Conservation (phyloP, 352 stramenopile genomes). For the Phytophthora palmivora region DNA sequence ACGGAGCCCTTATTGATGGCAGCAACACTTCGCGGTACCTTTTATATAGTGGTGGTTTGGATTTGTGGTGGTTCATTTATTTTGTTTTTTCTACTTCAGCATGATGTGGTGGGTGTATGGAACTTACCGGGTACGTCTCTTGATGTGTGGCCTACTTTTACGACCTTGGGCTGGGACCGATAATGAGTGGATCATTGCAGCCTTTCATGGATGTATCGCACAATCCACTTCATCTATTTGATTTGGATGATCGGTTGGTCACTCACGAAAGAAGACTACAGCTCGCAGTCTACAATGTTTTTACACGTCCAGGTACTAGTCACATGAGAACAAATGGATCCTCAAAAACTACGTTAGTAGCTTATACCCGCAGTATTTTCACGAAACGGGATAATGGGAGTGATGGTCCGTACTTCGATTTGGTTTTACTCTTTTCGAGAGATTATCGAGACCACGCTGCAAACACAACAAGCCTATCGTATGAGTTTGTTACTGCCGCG, state of each 20-base stretch:
- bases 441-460: background rate
- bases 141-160: slow-evolving; percentile 2
- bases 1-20: background rate
- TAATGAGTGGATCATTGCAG: background rate
- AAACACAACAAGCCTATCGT: background rate
- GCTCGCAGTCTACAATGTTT: background rate
- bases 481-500: slow-evolving; percentile 6
- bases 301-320: background rate
- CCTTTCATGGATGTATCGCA: background rate
- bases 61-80: background rate
- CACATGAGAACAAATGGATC: background rate
- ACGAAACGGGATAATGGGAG: background rate
- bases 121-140: slow-evolving; percentile 1
- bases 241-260: slow-evolving; percentile 4
- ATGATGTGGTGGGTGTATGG: slow-evolving; percentile 2
- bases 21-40: background rate
- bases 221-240: background rate
- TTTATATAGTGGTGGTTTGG: background rate
- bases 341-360: background rate
- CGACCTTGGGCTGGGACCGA: background rate
- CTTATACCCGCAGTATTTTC: background rate
- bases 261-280: background rate
- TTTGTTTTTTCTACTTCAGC: slow-evolving; percentile 2
- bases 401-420: slow-evolving; percentile 1
- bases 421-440: background rate